Evolutionary conservation across 2,329 filamentous ascomycete species (phyloP), one percentile per base, ranked within the genome.

Genomic region (Tricladium varicosporioides): DNA sequence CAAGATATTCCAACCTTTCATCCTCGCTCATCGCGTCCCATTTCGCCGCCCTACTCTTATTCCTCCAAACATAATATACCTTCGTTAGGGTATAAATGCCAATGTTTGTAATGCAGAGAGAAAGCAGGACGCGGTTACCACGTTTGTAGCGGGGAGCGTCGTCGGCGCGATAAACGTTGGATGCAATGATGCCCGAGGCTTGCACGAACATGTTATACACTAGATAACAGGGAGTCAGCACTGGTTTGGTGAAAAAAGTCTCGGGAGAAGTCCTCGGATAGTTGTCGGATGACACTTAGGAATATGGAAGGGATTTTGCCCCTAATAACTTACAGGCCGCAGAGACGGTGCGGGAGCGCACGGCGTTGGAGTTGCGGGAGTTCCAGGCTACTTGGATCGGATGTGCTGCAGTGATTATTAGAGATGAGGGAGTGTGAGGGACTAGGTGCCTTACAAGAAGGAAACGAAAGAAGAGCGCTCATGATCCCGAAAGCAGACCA

Each of bases 331-430:
- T 4, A 3, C 3, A 27, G 0, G 82, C 84, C 0, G 83, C 80
- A 0, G 81, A 81, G 1, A 89, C 82, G 1, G 85, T 82, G 7
- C 85, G 75, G 8, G 81, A 83, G 10, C 84, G 76, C 10, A 88
- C 83, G 1, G 80, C 77, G 59, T 85, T 83, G 3, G 83, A 80
- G 64, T 87, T 88, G 52, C 81, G 74, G 2, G 74, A 76, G 62
- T 74, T 75, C 75, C 76, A 79, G 15, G 68, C 74, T 5, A 78
- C 76, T 56, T 78, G 75, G 36, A 80, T 77, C 0, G 78, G 73
- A 56, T 81, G 77, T 2, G 74, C 71, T 73, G 59, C 22, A 13
- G 8, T 48, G n/a, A 50, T 47, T 40, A 16, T 40, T 22, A 31
- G 47, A 54, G 45, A 10, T 2, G 32, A 14, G 11, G 10, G 11